phyloP scores from a whole-genome alignment of 108 stramenopile species.

The Pseudonitzschia multiseries region DNA sequence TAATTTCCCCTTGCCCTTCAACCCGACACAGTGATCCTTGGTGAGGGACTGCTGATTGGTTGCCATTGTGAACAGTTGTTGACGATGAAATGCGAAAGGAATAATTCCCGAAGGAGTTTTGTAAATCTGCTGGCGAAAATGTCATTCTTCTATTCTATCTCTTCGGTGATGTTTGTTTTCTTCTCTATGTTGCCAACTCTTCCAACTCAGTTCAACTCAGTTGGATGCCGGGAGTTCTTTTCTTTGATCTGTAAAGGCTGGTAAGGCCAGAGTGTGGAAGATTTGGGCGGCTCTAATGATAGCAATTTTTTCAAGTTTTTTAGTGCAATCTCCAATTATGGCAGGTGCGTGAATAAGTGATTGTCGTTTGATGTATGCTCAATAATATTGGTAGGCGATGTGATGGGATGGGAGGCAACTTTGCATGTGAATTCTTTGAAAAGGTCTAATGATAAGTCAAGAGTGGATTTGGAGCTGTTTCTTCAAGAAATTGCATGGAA shows the following conservation, averaged over 20 bases:
- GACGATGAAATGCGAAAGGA: constrained; percentile 12
- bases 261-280: no score
- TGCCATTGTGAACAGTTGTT: background rate
- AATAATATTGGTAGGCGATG: no score
- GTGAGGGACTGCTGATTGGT: constrained; percentile 34
- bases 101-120: constrained; percentile 21
- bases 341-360: no score
- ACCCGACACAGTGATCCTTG: constrained; percentile 49
- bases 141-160: constrained; percentile 13
- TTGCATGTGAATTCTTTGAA: no score
- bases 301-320: no score
- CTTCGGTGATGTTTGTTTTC: background rate
- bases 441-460: no score
- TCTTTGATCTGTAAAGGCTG: background rate
- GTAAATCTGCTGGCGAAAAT: constrained; percentile 17
- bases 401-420: no score
- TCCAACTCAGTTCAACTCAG: no score
- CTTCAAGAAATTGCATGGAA: background rate
- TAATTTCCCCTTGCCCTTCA: constrained; percentile 29
- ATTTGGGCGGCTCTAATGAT: no score
- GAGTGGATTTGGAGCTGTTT: background rate
- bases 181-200: background rate
- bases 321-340: no score
- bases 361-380: no score
- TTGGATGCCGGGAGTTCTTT: background rate